phyloP scores from a whole-genome alignment of 2,329 filamentous ascomycete genomes.

The Cercospora brassicicola region DNA sequence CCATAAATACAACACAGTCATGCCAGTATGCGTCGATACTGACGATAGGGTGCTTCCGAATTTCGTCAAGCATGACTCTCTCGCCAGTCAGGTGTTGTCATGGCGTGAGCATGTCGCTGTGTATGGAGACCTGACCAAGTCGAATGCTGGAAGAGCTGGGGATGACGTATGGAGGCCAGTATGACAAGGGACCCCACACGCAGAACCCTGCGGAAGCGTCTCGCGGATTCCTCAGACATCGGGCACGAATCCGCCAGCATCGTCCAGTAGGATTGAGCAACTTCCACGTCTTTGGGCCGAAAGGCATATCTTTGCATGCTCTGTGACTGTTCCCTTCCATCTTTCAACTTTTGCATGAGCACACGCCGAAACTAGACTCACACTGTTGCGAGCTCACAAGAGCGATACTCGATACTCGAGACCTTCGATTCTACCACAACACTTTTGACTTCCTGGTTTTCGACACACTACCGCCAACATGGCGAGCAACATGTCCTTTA shows the following conservation, averaged over 20 bases:
- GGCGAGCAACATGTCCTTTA: constrained; percentile 84
- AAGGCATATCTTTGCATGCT: constrained; percentile 13
- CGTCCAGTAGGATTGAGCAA: constrained; percentile 8
- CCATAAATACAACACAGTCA: neutral
- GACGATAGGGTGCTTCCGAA: too few species aligned
- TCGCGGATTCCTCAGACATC: neutral
- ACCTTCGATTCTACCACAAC: constrained; percentile 14
- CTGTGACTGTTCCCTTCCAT: neutral
- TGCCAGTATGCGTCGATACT: neutral
- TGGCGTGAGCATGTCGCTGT: neutral
- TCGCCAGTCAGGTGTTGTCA: too few species aligned
- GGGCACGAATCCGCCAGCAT: constrained; percentile 13
- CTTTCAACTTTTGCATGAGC: neutral
- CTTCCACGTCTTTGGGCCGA: constrained; percentile 12
- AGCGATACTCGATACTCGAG: constrained; percentile 5
- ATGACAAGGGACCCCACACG: too few species aligned
- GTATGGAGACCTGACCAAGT: neutral
- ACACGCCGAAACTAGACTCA: neutral
- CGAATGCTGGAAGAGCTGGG: too few species aligned
- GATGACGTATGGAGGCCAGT: too few species aligned
- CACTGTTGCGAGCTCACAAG: constrained; percentile 15
- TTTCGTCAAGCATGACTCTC: too few species aligned
- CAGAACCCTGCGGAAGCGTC: neutral
- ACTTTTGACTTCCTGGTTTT: constrained; percentile 7
- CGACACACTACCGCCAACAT: constrained; percentile 51